phyloP scores from a whole-genome alignment of 192 early-diverging fungal genomes.

The Umbelopsis sp. region DNA sequence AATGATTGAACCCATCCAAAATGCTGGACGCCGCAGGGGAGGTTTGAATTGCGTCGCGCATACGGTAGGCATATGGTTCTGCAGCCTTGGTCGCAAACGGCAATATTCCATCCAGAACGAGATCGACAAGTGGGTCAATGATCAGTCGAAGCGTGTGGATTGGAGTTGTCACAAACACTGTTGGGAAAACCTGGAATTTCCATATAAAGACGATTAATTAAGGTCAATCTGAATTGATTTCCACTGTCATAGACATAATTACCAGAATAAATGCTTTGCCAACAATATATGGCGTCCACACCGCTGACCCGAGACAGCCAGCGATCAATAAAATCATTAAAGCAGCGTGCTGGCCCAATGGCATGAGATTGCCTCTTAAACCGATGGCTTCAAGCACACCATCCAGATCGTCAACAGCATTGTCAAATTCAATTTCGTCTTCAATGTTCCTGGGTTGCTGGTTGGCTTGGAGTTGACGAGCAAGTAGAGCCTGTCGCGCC shows the following conservation, averaged over 20 bases:
- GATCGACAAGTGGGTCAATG: conserved; percentile 76
- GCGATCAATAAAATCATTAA: conserved; percentile 76
- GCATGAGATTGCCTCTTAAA: conserved; percentile 80
- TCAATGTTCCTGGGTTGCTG: conserved; percentile 20
- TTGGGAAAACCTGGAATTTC: conserved; percentile 45
- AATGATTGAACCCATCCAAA: background rate
- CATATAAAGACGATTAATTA: too few species aligned
- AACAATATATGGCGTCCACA: conserved; percentile 76
- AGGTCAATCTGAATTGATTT: too few species aligned
- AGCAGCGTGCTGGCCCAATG: conserved; percentile 79
- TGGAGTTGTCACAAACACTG: conserved; percentile 52
- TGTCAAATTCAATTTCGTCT: conserved; percentile 50
- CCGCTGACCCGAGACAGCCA: conserved; percentile 66
- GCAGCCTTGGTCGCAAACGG: conserved; percentile 26
- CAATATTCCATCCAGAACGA: conserved; percentile 56
- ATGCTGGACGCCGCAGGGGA: background rate
- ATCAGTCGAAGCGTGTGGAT: conserved; percentile 58
- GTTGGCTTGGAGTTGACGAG: background rate
- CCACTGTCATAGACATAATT: background rate
- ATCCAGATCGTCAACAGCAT: conserved; percentile 67
- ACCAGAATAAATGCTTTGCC: conserved; percentile 57
- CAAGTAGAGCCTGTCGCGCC: conserved; percentile 1
- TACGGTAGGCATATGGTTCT: background rate
- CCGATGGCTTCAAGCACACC: conserved; percentile 90
- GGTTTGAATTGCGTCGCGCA: background rate